These are phyloP conservation scores for Trypethelium eluteriae DNA, from an alignment of 495 filamentous ascomycete species.

Conservation along the genomic window DNA sequence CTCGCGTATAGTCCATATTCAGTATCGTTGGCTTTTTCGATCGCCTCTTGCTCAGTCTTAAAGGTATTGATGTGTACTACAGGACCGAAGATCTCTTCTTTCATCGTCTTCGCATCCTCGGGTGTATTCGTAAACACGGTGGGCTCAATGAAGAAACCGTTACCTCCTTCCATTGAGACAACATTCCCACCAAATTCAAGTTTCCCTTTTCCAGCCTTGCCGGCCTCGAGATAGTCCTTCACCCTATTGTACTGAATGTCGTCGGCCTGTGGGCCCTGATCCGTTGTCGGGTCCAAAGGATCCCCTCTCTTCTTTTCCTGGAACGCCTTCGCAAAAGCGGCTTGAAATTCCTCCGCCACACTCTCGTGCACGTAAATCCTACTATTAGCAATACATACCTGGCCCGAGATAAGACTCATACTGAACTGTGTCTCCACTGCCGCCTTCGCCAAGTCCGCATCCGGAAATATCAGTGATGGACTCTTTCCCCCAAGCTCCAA, in stretches of 20 bases:
- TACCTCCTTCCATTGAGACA: constrained; percentile 25
- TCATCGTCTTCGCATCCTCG: constrained; percentile 17
- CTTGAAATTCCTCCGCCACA: constrained; percentile 30
- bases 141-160: constrained; percentile 30
- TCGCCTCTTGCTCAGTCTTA: constrained; percentile 30
- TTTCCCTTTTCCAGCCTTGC: constrained; percentile 36
- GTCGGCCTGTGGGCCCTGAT: constrained; percentile 34
- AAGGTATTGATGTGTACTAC: constrained; percentile 31
- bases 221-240: constrained; percentile 33
- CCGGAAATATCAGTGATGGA: constrained; percentile 34
- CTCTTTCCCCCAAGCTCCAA: constrained; percentile 38
- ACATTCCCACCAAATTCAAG: constrained; percentile 30
- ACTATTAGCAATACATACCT: constrained; percentile 33
- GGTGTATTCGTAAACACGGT: constrained; percentile 25
- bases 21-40: constrained; percentile 30
- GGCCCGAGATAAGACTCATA: constrained; percentile 30
- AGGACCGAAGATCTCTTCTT: constrained; percentile 34
- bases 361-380: constrained; percentile 38
- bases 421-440: constrained; percentile 25
- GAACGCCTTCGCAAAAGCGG: constrained; percentile 27
- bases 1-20: constrained; percentile 36
- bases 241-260: constrained; percentile 23
- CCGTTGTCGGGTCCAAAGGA: constrained; percentile 28
- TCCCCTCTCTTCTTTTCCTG: constrained; percentile 29
- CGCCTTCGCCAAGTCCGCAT: constrained; percentile 33